Base-by-base conservation (phyloP, 371 early-diverging fungal genomes). In the Entomophthora muscae region DNA sequence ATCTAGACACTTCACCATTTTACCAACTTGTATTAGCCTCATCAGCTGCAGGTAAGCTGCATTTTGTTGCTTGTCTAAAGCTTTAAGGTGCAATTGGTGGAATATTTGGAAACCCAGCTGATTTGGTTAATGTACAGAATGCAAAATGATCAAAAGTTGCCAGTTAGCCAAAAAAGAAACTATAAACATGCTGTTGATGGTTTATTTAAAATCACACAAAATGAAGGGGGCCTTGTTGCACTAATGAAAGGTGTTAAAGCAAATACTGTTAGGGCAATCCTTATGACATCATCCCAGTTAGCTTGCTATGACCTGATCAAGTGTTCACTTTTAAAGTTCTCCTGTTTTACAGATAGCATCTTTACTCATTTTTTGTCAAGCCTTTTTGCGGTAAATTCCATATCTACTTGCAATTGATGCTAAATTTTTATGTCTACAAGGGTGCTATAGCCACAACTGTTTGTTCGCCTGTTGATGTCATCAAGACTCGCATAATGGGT, bases 391-490 rank as follows among this genome's bases (percentile, higher is more conserved):
- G 83, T 82, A 79, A 74, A 79, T 74, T n/a, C 51, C 54, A n/a
- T 30, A 17, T 56, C 10, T 26, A 17, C 56, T 51, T 12, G n/a
- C n/a, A 51, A 12, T n/a, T 12, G 10, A 32, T 66, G 31, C n/a
- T 7, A 12, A 57, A 29, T 27, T 57, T 17, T 29, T 57, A 12
- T 29, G 57, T 28, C 24, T 24, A 63, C 58, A 65, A 82, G 81
- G 91, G 89, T 30, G 75, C 92, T 24, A 84, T 91, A 13, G 90
- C 93, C 1, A 94, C 95, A 0, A 92, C 94, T 1, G 82, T 82
- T 0, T 86, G 85, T 54, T 83, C 88, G 3, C 90, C 91, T n/a
- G 73, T 89, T 51, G 94, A 94, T 73, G 93, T 94, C 12, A 77
- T 90, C 57, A 94, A 94, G 72, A 91, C 91, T 0, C 82, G 93